These are phyloP conservation scores for Colletotrichum plurivorum DNA, from an alignment of 2,329 filamentous ascomycete genomes.

Conservation along the genomic window DNA sequence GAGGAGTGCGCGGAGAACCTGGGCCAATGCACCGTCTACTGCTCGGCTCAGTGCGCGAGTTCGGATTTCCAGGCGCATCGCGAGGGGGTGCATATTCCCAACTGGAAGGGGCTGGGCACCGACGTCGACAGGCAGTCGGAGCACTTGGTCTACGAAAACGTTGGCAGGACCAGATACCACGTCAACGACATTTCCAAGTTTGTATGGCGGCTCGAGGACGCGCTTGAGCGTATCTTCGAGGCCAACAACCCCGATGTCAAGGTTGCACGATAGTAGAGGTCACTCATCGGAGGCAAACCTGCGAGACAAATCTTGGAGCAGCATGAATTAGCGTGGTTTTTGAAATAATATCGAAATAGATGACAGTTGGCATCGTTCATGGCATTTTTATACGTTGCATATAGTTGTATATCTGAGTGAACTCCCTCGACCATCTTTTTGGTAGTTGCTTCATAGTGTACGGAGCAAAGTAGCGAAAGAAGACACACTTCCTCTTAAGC, in stretches of 20 bases:
- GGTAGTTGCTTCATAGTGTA: too few relatives aligned
- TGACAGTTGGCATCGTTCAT: too few relatives aligned
- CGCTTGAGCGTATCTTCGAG: conserved; percentile 36
- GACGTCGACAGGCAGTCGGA: conserved; percentile 45
- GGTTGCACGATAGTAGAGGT: conserved; percentile 2
- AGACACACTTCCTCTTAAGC: too few relatives aligned
- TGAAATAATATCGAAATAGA: too few relatives aligned
- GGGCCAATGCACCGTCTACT: conserved; percentile 56
- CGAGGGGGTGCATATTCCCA: conserved; percentile 50
- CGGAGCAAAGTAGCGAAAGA: too few relatives aligned
- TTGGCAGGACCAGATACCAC: conserved; percentile 40
- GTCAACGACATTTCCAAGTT: conserved; percentile 40
- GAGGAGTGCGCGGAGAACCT: conserved; percentile 56
- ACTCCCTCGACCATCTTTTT: too few relatives aligned
- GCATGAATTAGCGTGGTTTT: too few relatives aligned
- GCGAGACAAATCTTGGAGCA: too few relatives aligned
- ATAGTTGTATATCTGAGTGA: too few relatives aligned
- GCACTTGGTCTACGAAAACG: conserved; percentile 41
- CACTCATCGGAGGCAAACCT: not conserved
- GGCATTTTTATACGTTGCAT: too few relatives aligned
- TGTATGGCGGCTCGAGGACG: conserved; percentile 37
- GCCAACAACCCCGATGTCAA: conserved; percentile 39
- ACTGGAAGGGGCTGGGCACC: conserved; percentile 45
- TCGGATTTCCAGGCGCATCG: conserved; percentile 58
- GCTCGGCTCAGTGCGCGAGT: conserved; percentile 58